These are phyloP conservation scores for Chlamydomonas incerta DNA, from an alignment of 139 green algal genomes.

Conservation along the genomic window DNA sequence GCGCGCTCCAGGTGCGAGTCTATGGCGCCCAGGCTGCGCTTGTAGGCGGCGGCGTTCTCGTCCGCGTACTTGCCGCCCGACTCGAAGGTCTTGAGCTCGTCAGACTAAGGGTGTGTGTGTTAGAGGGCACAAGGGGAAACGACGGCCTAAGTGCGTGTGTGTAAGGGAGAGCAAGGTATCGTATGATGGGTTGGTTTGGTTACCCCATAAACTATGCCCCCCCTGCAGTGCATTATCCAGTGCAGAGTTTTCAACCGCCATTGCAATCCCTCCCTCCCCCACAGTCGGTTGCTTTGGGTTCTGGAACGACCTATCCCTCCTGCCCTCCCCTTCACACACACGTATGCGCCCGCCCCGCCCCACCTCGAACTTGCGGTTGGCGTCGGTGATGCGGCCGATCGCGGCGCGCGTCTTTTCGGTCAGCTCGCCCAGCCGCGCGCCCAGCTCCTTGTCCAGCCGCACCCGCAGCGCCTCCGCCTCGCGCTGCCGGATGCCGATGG, in stretches of 20 bases:
- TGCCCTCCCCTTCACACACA: no score
- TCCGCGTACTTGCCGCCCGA: constrained; percentile 48
- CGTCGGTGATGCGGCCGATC: constrained; percentile 46
- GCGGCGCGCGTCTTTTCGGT: neutral
- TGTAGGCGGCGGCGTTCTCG: constrained; percentile 51
- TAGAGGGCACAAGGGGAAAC: neutral
- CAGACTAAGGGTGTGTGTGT: neutral
- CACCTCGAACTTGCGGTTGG: constrained; percentile 54
- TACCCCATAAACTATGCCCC: no score
- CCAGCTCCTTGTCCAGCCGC: constrained; percentile 39
- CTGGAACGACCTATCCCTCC: no score
- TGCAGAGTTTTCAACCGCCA: no score
- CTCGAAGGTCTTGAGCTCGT: constrained; percentile 52
- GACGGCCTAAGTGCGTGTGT: no score
- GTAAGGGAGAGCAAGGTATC: no score
- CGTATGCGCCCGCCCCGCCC: neutral
- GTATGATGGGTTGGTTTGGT: no score
- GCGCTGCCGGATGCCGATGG: constrained; percentile 64
- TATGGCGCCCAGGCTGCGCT: constrained; percentile 50
- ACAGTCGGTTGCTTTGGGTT: no score
- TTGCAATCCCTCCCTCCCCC: no score
- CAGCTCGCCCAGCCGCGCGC: constrained; percentile 35
- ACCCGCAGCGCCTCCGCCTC: constrained; percentile 65
- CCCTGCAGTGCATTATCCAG: no score
- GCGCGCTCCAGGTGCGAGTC: constrained; percentile 47